These are phyloP conservation scores for Tympanopsis confertula DNA, from an alignment of 2,329 filamentous ascomycete genomes.

Conservation along the genomic window DNA sequence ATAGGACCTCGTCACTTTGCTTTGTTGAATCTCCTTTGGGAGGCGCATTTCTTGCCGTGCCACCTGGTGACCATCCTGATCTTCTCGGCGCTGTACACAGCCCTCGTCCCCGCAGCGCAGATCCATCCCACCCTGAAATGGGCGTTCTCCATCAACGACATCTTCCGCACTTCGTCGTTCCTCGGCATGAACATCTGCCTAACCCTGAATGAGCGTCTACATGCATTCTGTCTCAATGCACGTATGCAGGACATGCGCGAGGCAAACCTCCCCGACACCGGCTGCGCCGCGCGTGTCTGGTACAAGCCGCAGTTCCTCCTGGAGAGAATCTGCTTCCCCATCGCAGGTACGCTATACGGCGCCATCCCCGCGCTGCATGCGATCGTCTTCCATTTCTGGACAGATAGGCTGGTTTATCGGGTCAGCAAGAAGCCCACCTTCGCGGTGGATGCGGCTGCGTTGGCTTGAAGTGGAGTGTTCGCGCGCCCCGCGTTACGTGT, in stretches of 20 bases:
- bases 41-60: conserved; percentile 29
- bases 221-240: conserved; percentile 24
- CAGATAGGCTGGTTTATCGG: conserved; percentile 28
- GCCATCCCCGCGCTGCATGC: conserved; percentile 30
- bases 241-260: conserved; percentile 12
- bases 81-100: conserved; percentile 23
- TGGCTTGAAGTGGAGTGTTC: no score
- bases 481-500: no score
- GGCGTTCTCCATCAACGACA: conserved; percentile 22
- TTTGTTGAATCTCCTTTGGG: conserved; percentile 25
- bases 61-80: conserved; percentile 26
- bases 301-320: conserved; percentile 7
- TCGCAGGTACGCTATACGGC: conserved; percentile 28
- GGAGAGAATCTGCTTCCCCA: conserved; percentile 19
- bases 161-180: conserved; percentile 23
- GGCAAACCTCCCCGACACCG: neutral
- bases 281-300: conserved; percentile 23
- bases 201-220: conserved; percentile 22
- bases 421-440: conserved; percentile 28
- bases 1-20: conserved; percentile 12
- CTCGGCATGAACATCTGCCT: conserved; percentile 28
- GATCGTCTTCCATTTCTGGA: conserved; percentile 31
- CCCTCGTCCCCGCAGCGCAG: conserved; percentile 11
- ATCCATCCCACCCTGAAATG: conserved; percentile 16
- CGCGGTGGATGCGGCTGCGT: neutral